These are phyloP conservation scores for Sonneratia alba DNA, from an alignment of 345 rosid species.

Conservation along the genomic window DNA sequence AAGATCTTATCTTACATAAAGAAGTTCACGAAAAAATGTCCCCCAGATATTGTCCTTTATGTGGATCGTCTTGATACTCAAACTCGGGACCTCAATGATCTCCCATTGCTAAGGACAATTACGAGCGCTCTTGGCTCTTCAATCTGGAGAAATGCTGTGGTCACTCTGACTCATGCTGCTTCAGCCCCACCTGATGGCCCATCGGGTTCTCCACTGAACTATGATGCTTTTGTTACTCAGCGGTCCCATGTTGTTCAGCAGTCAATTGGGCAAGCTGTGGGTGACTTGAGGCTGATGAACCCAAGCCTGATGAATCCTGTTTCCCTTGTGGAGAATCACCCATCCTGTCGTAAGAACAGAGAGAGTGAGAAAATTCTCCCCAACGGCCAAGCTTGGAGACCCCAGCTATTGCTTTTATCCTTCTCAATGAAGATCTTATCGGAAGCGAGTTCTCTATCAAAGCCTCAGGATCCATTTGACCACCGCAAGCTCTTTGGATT, in stretches of 20 bases:
- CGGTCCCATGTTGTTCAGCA: conserved; percentile 92
- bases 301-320: conserved; percentile 90
- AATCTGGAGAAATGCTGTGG: conserved; percentile 81
- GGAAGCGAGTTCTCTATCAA: conserved; percentile 65
- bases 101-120: conserved; percentile 64
- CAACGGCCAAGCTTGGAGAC: conserved; percentile 84
- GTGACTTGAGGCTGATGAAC: conserved; percentile 83
- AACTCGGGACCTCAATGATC: conserved; percentile 75
- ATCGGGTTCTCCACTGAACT: conserved; percentile 73
- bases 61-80: conserved; percentile 83
- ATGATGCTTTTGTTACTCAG: conserved; percentile 83
- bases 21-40: conserved; percentile 49
- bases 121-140: conserved; percentile 62
- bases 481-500: conserved; percentile 79
- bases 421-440: conserved; percentile 78
- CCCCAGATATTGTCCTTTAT: conserved; percentile 82
- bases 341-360: conserved; percentile 72
- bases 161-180: conserved; percentile 86
- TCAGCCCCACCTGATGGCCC: conserved; percentile 99
- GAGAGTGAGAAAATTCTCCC: conserved; percentile 89
- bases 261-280: conserved; percentile 84
- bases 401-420: conserved; percentile 66
- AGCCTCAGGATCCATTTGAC: conserved; percentile 76
- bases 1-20: conserved; percentile 58
- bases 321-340: conserved; percentile 84